Base-by-base conservation (phyloP, 768 basidiomycete genomes). In the Mycena venus region DNA sequence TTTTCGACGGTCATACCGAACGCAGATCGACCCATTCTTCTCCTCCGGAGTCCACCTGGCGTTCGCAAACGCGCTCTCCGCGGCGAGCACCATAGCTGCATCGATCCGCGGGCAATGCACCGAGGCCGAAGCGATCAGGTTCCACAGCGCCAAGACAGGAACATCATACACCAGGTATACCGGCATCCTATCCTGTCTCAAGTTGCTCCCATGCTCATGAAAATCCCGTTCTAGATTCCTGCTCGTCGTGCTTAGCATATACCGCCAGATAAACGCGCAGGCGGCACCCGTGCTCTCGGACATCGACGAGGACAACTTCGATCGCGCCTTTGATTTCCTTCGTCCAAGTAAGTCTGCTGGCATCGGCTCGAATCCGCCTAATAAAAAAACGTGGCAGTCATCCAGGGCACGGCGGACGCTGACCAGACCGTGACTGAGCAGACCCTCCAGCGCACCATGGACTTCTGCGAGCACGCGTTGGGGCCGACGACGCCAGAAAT, bases 21-120 rank as follows among this genome's bases (percentile, higher is more conserved):
- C 47, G 7, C 23, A 64, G 63, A 91, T 92, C 69, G 91, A 92
- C 74, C 91, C 91, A 1, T 88, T 92, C 82, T 92, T 92, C 82
- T 92, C 91, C 6, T 90, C 88, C 51, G 86, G 86, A 0, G 83
- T 86, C 31, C 86, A 87, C 76, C 79, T 87, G 15, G 86, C 86
- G 9, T 78, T 85, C 34, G 79, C 82, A 3, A 80, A 82, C n/a
- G 85, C 78, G 6, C 79, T 86, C 17, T 82, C 84, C 4, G 85
- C 86, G 9, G 85, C 86, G 3, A 66, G 80, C 15, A 79, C 85
- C 1, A 83, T 87, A 29, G 72, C 78, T 44, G 81, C 84, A 3
- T 80, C 83, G 2, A 79, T 86, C 34, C 77, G 77, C 29, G 83
- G 81, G n/a, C 73, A 84, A 3, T 76, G 73, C 55, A 77, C 78